Percentiles rank a stretch among this genome's conserved stretches.
Conservation (phyloP, 192 early-diverging fungal species). For the Backusella tarrabulga region DNA sequence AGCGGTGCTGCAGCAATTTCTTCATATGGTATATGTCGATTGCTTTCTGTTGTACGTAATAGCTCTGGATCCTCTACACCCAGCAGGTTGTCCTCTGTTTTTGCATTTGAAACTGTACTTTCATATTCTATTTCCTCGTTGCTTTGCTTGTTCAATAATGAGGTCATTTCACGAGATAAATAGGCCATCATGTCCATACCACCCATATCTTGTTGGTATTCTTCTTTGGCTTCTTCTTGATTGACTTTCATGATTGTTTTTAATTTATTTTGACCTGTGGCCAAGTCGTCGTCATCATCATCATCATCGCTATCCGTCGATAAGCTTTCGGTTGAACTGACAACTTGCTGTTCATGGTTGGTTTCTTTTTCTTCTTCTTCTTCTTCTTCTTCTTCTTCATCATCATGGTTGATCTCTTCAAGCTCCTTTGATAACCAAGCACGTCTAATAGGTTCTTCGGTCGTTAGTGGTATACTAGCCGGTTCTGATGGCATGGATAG, state of each 20-base stretch:
- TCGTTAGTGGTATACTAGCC: conserved; percentile 24
- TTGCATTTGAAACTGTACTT: not conserved
- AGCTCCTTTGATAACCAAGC: conserved; percentile 14
- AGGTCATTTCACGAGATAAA: conserved; percentile 16
- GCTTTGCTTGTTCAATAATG: not conserved
- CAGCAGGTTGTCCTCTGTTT: not conserved
- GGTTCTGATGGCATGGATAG: not conserved
- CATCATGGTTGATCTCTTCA: conserved; percentile 13
- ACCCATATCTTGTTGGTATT: not conserved
- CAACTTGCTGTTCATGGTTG: not conserved
- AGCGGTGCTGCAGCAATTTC: not conserved
- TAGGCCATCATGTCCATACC: conserved; percentile 4
- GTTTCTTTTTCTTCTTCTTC: too few species aligned
- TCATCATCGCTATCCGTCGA: not conserved
- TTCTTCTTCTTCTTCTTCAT: not conserved
- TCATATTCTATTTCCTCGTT: not conserved
- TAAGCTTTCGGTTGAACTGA: not conserved
- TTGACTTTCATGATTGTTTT: not conserved
- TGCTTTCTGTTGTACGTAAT: conserved; percentile 25
- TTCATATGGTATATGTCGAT: conserved; percentile 24
- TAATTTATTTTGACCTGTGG: not conserved
- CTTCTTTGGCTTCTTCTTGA: not conserved
- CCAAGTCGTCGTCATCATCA: not conserved
- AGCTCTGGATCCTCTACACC: conserved; percentile 16
- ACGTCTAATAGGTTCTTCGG: conserved; percentile 31